A percentile compares a stretch with the other conserved stretches of the same genome.
phyloP scores from a whole-genome alignment of 805 yeast genomes.

The Wickerhamomyces canadensis region DNA sequence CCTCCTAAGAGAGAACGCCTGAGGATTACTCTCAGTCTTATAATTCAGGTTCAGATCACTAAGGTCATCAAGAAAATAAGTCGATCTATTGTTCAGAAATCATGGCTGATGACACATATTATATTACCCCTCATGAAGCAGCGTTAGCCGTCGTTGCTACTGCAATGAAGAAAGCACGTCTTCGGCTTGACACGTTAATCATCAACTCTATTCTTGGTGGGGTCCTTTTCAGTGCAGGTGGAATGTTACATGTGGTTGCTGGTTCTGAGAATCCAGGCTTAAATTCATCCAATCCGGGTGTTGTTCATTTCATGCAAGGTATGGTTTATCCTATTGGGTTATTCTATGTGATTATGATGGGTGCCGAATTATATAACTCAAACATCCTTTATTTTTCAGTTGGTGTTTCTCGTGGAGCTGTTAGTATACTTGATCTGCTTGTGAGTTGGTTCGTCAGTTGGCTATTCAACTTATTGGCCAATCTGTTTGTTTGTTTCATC shows the following conservation, averaged over 20 bases:
- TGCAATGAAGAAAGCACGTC: slow-evolving; percentile 74
- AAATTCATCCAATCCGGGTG: slow-evolving; percentile 41
- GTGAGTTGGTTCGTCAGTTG: slow-evolving; percentile 66
- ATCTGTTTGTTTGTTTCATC: slow-evolving; percentile 60
- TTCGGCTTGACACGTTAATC: slow-evolving; percentile 51
- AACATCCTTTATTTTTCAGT: slow-evolving; percentile 68
- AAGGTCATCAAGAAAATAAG: too few relatives aligned
- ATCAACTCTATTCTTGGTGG: slow-evolving; percentile 70
- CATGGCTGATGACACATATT: slow-evolving; percentile 42
- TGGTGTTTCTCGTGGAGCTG: slow-evolving; percentile 66
- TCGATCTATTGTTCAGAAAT: too few relatives aligned
- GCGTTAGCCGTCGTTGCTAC: slow-evolving; percentile 84
- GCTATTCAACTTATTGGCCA: slow-evolving; percentile 59
- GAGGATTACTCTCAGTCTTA: too few relatives aligned
- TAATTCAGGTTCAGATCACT: too few relatives aligned
- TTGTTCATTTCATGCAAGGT: slow-evolving; percentile 53
- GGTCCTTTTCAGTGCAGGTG: slow-evolving; percentile 61
- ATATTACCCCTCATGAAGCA: slow-evolving; percentile 73
- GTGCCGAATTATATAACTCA: slow-evolving; percentile 72
- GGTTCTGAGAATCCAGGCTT: slow-evolving; percentile 46
- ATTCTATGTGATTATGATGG: slow-evolving; percentile 69
- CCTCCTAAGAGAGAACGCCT: too few relatives aligned
- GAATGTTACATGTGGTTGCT: slow-evolving; percentile 57
- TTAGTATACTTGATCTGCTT: slow-evolving; percentile 52
- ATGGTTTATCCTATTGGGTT: slow-evolving; percentile 63